Percentiles rank a stretch among this genome's conserved stretches.
Evolutionary conservation across 768 basidiomycete genomes (phyloP).

Genomic region (Naganishia vaughanmartiniae): DNA sequence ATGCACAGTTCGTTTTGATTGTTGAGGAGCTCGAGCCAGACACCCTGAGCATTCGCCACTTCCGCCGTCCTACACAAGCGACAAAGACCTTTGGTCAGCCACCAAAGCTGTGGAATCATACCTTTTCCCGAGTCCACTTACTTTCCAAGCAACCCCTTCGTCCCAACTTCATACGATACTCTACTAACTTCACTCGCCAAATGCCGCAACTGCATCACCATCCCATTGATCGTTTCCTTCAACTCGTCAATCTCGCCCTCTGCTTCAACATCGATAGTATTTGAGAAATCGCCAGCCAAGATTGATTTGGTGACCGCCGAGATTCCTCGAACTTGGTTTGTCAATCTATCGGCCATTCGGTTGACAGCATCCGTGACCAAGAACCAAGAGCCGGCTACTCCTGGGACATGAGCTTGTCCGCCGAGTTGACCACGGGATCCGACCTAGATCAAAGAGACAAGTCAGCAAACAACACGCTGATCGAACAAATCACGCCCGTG

Average conservation of each 20-base stretch:
- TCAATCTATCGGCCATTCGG: slow-evolving; percentile 54
- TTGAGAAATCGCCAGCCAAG: slow-evolving; percentile 76
- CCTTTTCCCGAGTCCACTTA: neutral
- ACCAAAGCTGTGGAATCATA: slow-evolving; percentile 34
- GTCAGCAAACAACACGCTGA: slow-evolving; percentile 21
- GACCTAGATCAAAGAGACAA: slow-evolving; percentile 44
- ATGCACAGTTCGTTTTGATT: slow-evolving; percentile 50
- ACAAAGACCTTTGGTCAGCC: slow-evolving; percentile 69
- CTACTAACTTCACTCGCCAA: slow-evolving; percentile 90
- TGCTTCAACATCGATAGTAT: slow-evolving; percentile 85
- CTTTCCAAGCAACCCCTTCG: slow-evolving; percentile 65
- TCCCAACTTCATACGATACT: slow-evolving; percentile 59
- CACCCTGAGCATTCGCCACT: slow-evolving; percentile 88
- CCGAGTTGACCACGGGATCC: slow-evolving; percentile 63
- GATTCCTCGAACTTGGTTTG: slow-evolving; percentile 76
- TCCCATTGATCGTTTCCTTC: slow-evolving; percentile 87
- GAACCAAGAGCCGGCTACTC: slow-evolving; percentile 90
- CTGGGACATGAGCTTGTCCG: slow-evolving; percentile 84
- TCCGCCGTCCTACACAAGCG: slow-evolving; percentile 70
- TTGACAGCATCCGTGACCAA: slow-evolving; percentile 87
- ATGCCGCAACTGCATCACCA: slow-evolving; percentile 79
- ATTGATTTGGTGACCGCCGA: slow-evolving; percentile 96
- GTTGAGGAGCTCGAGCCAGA: slow-evolving; percentile 68
- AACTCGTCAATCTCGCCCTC: slow-evolving; percentile 89
- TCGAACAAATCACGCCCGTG: neutral